phyloP scores from a whole-genome alignment of 139 green algal genomes.

The Coelastrella sp. region DNA sequence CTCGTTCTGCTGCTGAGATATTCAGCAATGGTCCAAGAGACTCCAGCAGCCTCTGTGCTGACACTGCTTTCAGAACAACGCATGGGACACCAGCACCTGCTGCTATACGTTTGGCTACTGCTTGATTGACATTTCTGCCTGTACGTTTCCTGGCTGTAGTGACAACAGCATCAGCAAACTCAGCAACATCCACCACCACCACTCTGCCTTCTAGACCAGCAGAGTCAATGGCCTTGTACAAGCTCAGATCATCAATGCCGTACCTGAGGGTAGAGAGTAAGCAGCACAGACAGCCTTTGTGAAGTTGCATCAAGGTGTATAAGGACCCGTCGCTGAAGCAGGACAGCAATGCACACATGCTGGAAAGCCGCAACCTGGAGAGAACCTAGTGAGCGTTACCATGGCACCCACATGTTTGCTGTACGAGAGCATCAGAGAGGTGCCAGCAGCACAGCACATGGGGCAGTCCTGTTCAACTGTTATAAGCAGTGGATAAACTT shows the following conservation, averaged over 20 bases:
- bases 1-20: slow-evolving; percentile 39
- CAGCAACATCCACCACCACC: slow-evolving; percentile 27
- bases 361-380: too few species aligned
- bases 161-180: slow-evolving; percentile 33
- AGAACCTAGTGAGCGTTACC: too few species aligned
- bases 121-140: slow-evolving; percentile 38
- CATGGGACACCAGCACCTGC: slow-evolving; percentile 1
- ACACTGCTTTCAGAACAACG: slow-evolving; percentile 19
- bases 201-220: slow-evolving; percentile 47
- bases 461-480: neutral
- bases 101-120: neutral
- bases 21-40: slow-evolving; percentile 39
- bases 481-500: neutral
- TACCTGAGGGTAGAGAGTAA: slow-evolving; percentile 22
- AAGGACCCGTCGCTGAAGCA: too few species aligned
- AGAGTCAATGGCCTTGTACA: slow-evolving; percentile 48
- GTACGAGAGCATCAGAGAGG: neutral
- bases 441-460: neutral
- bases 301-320: too few species aligned
- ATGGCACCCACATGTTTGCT: too few species aligned
- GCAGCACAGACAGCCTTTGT: neutral
- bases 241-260: slow-evolving; percentile 55
- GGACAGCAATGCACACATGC: too few species aligned
- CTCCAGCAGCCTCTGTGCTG: slow-evolving; percentile 26
- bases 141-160: slow-evolving; percentile 23